Evolutionary conservation across 352 stramenopile genomes (phyloP).

Genomic region (Blastocystis sp.): DNA sequence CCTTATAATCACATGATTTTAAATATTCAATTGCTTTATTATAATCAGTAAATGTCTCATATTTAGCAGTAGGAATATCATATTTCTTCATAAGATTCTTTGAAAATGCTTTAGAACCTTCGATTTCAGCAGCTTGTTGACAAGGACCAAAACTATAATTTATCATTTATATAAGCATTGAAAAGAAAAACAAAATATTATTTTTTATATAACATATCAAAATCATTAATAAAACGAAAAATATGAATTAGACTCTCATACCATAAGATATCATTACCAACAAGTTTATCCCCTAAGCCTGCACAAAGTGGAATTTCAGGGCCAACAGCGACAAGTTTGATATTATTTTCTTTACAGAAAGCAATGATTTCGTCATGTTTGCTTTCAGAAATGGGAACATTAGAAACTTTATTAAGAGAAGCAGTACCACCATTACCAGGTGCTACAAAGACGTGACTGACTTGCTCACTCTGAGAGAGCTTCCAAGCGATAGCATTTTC

Average conservation of each 20-base stretch:
- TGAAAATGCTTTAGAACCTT: slow-evolving; percentile 89
- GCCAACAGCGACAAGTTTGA: slow-evolving; percentile 83
- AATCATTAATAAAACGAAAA: no score
- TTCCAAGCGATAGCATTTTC: slow-evolving; percentile 82
- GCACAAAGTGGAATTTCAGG: slow-evolving; percentile 83
- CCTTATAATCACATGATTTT: slow-evolving; percentile 66
- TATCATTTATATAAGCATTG: background rate
- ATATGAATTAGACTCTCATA: no score
- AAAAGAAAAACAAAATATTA: no score
- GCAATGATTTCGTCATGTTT: slow-evolving; percentile 47
- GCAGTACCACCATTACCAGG: slow-evolving; percentile 55
- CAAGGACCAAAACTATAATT: slow-evolving; percentile 70
- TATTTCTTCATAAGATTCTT: slow-evolving; percentile 97
- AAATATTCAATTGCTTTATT: slow-evolving; percentile 69
- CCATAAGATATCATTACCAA: slow-evolving; percentile 44
- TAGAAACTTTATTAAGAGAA: slow-evolving; percentile 36
- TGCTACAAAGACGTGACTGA: slow-evolving; percentile 52
- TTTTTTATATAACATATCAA: no score
- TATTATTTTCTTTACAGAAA: slow-evolving; percentile 52
- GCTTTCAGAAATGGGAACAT: slow-evolving; percentile 37
- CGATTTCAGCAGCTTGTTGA: slow-evolving; percentile 72
- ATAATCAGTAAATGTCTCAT: slow-evolving; percentile 80
- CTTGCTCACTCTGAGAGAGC: slow-evolving; percentile 52
- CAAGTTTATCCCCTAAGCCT: slow-evolving; percentile 78
- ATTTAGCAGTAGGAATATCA: slow-evolving; percentile 82